Base-by-base conservation (phyloP, 768 basidiomycete species). In the Jaapia argillacea region DNA sequence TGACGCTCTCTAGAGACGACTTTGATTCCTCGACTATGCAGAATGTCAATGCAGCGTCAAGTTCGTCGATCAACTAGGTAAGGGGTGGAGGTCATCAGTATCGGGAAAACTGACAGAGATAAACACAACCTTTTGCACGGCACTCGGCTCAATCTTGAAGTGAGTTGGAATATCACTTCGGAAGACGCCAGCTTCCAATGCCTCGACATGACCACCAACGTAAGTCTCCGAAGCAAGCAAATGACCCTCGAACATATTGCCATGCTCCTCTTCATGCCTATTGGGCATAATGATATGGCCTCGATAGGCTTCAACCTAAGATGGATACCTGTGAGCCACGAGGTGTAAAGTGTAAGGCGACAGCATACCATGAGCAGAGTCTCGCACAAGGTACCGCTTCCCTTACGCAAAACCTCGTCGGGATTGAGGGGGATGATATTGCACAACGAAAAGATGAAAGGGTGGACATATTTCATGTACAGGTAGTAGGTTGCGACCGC, bases 401-500 rank as follows among this genome's bases (percentile, higher is more conserved):
- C 96, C 61, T 99, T 98, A 41, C 94, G 72, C 51, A 98, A 63
- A 4, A 98, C 96, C 48, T 99, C 96, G 54, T 99, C 96, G 2
- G 96, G 92, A 54, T 82, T 83, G 42, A 99, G 74, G 7, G 96
- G 94, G 52, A 99, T 98, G 61, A 98, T 99, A 70, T 96, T 99
- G 64, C 96, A 98, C 27, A 99, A 66, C 6, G 96, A 98, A 68
- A 99, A 99, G 49, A 99, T 89, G 73, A 99, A 99, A 0, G 96
- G 96, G 57, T 98, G 93, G 6, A 99, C 93, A 54, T 99, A 99
- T 92, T 98, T 99, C 96, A 98, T 99, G 66, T 99, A 98, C 26
- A 99, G 75, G 62, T 98, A 98, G 61, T 99, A 98, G 1, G 96
- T 99, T n/a, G 96, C 94, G 6, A 98, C 96, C 0, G 96, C 96